Evolutionary conservation across 441 rosid species (phyloP), one percentile per base, ranked within the genome.

Genomic region (Syzygium malaccense): DNA sequence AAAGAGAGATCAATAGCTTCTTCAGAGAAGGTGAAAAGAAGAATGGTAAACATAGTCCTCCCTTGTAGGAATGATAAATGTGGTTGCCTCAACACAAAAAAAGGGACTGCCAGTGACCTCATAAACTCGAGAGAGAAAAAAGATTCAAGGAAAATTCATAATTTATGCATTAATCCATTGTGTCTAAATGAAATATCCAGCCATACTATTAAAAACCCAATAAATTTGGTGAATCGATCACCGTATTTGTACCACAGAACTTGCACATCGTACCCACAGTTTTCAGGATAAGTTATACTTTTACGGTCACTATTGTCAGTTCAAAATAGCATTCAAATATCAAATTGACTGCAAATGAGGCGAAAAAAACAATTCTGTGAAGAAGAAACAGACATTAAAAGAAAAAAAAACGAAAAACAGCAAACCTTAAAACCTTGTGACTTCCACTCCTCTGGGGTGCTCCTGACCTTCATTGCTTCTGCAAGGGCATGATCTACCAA

Each of bases 381-480:
- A 68, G 23, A 79, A 33, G 58, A 28, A 41, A 19, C 51, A 60
- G 45, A 19, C 58, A 64, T 15, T n/a, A 19, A 20, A 17, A 57
- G 32, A 26, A 86, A 58, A 32, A 32, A 57, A n/a, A 48, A 62
- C 9, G 9, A 57, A 56, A 58, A 86, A 86, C 19, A 58, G 30
- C 48, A 19, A 33, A 88, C 89, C 89, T 80, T 80, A 45, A 88
- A 75, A n/a, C 89, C 89, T 57, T 48, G 89, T 15, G 78, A 88
- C 86, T 18, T 57, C 89, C 89, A 87, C 30, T 87, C 86, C 41
- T 79, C 89, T 7, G 83, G 51, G 11, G 51, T 87, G 86, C 89
- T 87, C 53, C 92, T 90, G 79, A 93, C 93, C 91, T 91, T 92
- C 93, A 94, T 93, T 88, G 88, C 93, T 87, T 86, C 92, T 33